Base-by-base conservation (phyloP, 305 asterid genomes). In the Fraxinus angustifolia region DNA sequence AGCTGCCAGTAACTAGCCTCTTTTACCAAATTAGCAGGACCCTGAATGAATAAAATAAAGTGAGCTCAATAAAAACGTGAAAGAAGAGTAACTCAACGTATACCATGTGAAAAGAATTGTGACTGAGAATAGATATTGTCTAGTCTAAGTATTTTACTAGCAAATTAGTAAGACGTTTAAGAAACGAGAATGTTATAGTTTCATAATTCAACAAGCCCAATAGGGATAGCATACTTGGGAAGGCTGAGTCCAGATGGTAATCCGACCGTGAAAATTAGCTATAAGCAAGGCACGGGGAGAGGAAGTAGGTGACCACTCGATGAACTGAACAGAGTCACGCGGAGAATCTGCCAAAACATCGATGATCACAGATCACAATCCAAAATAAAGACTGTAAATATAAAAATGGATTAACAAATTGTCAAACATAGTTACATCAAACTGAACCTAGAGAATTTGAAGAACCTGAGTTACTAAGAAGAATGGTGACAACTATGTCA, bases 221-320 rank as follows among this genome's bases (percentile, higher is more conserved):
- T 2, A 30, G 68, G 71, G 82, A 71, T 85, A 80, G 82, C 90
- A 83, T 89, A 96, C 99, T 88, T 89, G 94, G 81, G 98, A 90
- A 83, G 99, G 97, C 87, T 96, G 99, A 62, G 92, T 91, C 99
- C 98, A 96, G 90, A 96, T 90, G 82, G 99, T 94, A 85, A 84
- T 90, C 81, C 98, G 93, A 77, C 99, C 99, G 83, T 94, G 98
- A 86, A 94, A 96, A 90, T 96, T 96, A 76, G 98, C 94, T 35
- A 94, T 85, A 67, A 96, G 98, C 83, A 96, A 88, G 2, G 99
- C 98, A 78, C 98, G 97, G 23, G 93, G 93, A 79, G 98, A 93
- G 1, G 98, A 91, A 75, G 95, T 86, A 73, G 99, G 99, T 26
- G 99, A 94, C 99, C 99, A 96, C 91, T 96, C 99, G 71, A 96